Evolutionary conservation across 805 yeast genomes (phyloP), one percentile per base, ranked within the genome.

Genomic region (Saccharomyces eubayanus): DNA sequence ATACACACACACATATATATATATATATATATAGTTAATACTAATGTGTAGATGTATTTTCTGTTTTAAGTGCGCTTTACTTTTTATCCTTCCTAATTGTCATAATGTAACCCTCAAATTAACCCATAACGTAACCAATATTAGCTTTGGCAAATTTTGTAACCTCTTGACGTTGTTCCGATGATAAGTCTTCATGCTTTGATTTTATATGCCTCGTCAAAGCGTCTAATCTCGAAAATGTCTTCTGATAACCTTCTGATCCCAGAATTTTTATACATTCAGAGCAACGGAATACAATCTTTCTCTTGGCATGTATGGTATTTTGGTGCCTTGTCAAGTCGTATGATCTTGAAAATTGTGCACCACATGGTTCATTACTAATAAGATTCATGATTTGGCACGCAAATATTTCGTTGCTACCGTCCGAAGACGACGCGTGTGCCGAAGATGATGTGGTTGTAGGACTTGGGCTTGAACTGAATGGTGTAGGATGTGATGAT

Each of bases 241-340:
- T 89, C 74, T 92, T 84, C 49, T 83, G 81, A 52, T 72, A 73
- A 28, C 76, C 74, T 46, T 69, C 67, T 12, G 70, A 67, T 20
- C 76, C 77, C 29, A 71, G 66, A 2, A 73, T 70, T 52, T 67
- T 62, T 24, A 72, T 94, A 72, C 99, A 92, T 47, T 86, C 83
- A 61, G 83, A 83, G 70, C 99, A 92, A 66, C 87, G 83, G 75
- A 84, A 94, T 49, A 86, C 82, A 62, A 87, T 87, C 71, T 92
- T 86, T 67, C 85, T 86, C 49, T 87, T 78, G 1, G 97, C 94
- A 69, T 92, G 99, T 52, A 92, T 91, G 0, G 98, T 94, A 64
- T 92, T 96, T 70, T 92, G 97, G 70, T 92, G 99, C 62, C 99
- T 81, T 28, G 91, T 86, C 64, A 92, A 76, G 73, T 92, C 99